Base-by-base conservation (phyloP, 2,329 filamentous ascomycete genomes). In the Fusarium udum region DNA sequence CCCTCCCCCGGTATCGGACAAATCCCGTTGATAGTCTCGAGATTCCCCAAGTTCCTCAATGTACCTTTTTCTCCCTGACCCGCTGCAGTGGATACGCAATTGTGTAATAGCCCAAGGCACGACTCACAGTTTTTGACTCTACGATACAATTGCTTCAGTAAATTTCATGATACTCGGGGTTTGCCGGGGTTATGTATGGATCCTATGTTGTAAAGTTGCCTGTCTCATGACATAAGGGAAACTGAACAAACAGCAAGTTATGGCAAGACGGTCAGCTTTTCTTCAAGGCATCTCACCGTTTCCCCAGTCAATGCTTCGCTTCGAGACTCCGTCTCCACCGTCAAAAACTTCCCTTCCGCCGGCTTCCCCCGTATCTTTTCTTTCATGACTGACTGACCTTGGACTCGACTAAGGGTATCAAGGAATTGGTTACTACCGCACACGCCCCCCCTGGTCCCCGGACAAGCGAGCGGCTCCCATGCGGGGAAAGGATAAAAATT, bases 391-490 rank as follows among this genome's bases (percentile, higher is more conserved):
- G 49, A 31, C 43, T 65, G 46, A 34, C 24, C 60, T 64, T 49
- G 51, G 51, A 36, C 59, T 55, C 36, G 57, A 52, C 37, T 15
- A 28, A 28, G 26, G 26, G 26, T 28, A 42, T 69, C 65, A 42
- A 36, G 36, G 36, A 26, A 28, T 40, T 42, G 37, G 28, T 52
- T 36, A 34, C 28, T 28, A 49, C 26, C 26, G 26, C 26, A 28
- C 71, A 74, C 69, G 52, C 71, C 71, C 71, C 70, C 60, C 66
- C 46, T 53, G 52, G 63, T 71, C 67, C 59, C 48, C 28, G 37
- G 51, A 58, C 71, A 74, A 65, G 71, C 71, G 71, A 74, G 71
- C 72, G 72, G 72, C 69, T 75, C 69, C 59, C 69, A 73, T 75
- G 73, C 71, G 73, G 73, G 73, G 73, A 62, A 74, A 66, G 53